phyloP scores from a whole-genome alignment of 495 filamentous ascomycete genomes.

The Hypomontagnella monticulosa region DNA sequence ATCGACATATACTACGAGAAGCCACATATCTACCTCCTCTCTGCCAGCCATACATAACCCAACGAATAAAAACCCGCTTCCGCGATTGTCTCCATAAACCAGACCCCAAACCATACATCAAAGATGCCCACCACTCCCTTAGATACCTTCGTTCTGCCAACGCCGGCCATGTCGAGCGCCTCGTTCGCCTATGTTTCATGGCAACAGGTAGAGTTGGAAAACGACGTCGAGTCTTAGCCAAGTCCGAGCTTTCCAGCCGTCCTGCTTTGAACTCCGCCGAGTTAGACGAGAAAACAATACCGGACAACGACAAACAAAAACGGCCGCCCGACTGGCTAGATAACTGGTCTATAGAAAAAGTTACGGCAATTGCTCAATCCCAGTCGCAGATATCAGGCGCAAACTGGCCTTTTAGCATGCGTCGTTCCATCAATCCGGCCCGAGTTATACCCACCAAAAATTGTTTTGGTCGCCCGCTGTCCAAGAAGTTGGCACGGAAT shows the following conservation, averaged over 20 bases:
- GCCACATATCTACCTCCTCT: slow-evolving; percentile 79
- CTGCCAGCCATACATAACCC: slow-evolving; percentile 67
- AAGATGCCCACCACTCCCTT: slow-evolving; percentile 48
- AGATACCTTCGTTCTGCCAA: slow-evolving; percentile 57
- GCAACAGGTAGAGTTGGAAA: slow-evolving; percentile 81
- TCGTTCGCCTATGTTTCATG: slow-evolving; percentile 70
- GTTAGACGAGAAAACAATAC: slow-evolving; percentile 34
- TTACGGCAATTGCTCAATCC: slow-evolving; percentile 46
- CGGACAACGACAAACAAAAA: neutral
- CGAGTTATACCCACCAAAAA: slow-evolving; percentile 66
- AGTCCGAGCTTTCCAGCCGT: slow-evolving; percentile 54
- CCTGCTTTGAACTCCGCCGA: slow-evolving; percentile 50
- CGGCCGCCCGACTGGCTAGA: slow-evolving; percentile 53
- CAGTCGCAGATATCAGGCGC: slow-evolving; percentile 37
- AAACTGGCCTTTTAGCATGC: slow-evolving; percentile 48
- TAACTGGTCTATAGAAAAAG: slow-evolving; percentile 51
- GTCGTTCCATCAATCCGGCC: slow-evolving; percentile 56
- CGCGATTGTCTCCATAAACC: slow-evolving; percentile 34
- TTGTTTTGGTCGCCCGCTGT: slow-evolving; percentile 69
- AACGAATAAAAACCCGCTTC: slow-evolving; percentile 69
- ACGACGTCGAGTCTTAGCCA: slow-evolving; percentile 70
- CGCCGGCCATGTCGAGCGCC: slow-evolving; percentile 65
- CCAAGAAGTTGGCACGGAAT: slow-evolving; percentile 62
- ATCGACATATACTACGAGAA: slow-evolving; percentile 84
- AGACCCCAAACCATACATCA: slow-evolving; percentile 26